Evolutionary conservation across 805 yeast genomes (phyloP).

Genomic region (Torulaspora gathmanii): DNA sequence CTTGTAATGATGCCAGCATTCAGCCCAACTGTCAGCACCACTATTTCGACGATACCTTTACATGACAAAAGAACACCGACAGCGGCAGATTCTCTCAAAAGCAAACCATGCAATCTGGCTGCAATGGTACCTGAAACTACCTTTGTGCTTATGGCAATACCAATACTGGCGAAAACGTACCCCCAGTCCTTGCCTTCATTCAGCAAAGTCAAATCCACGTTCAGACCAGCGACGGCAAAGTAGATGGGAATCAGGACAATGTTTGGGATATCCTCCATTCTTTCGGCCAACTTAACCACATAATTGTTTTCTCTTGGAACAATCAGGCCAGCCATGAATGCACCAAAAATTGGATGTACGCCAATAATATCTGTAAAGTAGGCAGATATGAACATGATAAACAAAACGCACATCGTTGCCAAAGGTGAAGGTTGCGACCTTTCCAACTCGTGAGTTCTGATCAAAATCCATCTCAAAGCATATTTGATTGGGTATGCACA

Average conservation of each 20-base stretch:
- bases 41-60: conserved; percentile 83
- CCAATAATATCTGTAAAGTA: conserved; percentile 82
- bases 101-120: conserved; percentile 56
- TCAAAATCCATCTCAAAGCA: conserved; percentile 43
- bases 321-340: conserved; percentile 69
- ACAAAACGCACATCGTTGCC: conserved; percentile 51
- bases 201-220: conserved; percentile 59
- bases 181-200: conserved; percentile 73
- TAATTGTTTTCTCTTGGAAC: conserved; percentile 74
- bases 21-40: conserved; percentile 68
- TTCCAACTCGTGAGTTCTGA: conserved; percentile 51
- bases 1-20: conserved; percentile 62
- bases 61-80: conserved; percentile 84
- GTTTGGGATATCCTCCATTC: conserved; percentile 73
- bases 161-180: conserved; percentile 61
- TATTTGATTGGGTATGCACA: conserved; percentile 54
- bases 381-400: conserved; percentile 59
- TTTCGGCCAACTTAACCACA: conserved; percentile 63
- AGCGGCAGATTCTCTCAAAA: conserved; percentile 68
- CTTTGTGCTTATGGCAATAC: conserved; percentile 64
- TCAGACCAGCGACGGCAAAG: conserved; percentile 75
- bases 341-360: conserved; percentile 83
- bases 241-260: conserved; percentile 69
- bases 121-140: conserved; percentile 62
- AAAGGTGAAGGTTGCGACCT: conserved; percentile 60